Evolutionary conservation across 768 basidiomycete species (phyloP).

Genomic region (Amanita rimosa): DNA sequence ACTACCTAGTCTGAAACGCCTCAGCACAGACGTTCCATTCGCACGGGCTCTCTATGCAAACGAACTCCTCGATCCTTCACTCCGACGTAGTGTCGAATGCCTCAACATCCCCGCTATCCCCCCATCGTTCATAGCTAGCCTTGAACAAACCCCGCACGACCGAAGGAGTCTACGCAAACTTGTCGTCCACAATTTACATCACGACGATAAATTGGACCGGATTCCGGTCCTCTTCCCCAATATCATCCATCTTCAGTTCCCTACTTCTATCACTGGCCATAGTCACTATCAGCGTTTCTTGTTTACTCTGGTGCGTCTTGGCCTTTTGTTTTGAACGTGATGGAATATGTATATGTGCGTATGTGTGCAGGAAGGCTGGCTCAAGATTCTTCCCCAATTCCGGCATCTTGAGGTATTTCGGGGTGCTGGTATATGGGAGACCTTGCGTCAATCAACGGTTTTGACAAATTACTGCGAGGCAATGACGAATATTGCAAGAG

Average conservation of each 20-base stretch:
- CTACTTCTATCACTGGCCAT: slow-evolving; percentile 14
- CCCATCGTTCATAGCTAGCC: slow-evolving; percentile 14
- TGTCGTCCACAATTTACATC: slow-evolving; percentile 19
- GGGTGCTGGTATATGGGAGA: slow-evolving; percentile 30
- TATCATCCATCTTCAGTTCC: slow-evolving; percentile 29
- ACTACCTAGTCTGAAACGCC: slow-evolving; percentile 28
- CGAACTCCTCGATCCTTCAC: slow-evolving; percentile 1
- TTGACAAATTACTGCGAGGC: background rate
- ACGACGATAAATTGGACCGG: slow-evolving; percentile 17
- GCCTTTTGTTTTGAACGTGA: background rate
- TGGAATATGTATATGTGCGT: background rate
- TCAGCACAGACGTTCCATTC: slow-evolving; percentile 24
- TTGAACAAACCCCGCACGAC: slow-evolving; percentile 20
- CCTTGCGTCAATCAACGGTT: slow-evolving; percentile 13
- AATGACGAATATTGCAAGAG: background rate
- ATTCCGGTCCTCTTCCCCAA: slow-evolving; percentile 26
- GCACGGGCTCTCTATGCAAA: slow-evolving; percentile 22
- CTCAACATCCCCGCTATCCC: slow-evolving; percentile 22
- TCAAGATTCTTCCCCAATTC: slow-evolving; percentile 29
- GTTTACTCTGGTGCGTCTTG: slow-evolving; percentile 17
- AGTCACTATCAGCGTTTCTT: slow-evolving; percentile 13
- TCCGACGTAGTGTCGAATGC: slow-evolving; percentile 21
- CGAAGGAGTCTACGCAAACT: slow-evolving; percentile 19
- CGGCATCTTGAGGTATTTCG: slow-evolving; percentile 31
- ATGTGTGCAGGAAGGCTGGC: slow-evolving; percentile 23